Base-by-base conservation (phyloP, 2,329 filamentous ascomycete species). In the Xylariaceae sp. region DNA sequence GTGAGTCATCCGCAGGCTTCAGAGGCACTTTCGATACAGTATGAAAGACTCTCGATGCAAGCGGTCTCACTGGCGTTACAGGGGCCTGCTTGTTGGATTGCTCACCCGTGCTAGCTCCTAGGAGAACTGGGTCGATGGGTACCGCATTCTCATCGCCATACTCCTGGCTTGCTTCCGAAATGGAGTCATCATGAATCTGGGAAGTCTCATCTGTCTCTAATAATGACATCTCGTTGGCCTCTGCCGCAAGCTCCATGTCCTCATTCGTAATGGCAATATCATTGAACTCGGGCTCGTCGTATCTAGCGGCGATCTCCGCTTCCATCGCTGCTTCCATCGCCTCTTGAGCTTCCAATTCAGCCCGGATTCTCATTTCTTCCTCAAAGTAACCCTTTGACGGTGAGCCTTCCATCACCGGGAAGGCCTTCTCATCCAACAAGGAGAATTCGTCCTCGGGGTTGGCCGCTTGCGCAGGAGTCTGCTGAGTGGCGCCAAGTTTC, bases 11-110 rank as follows among this genome's bases (percentile, higher is more conserved):
- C 20, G 82, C 82, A 3, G 81, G 72, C 64, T 88, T 88, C 33
- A 91, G 67, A 2, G 86, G 86, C 4, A 91, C 80, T 66, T 90
- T 91, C 21, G 84, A 86, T 0, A 87, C 82, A 0, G 87, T 91
- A 63, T 86, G 80, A 51, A 85, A 79, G n/a, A 75, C 71, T 44
- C 73, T 72, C n/a, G 64, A 67, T n/a, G 72, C 57, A 0, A 68
- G 65, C 8, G 57, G 47, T 14, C 79, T 75, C 40, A 74, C 67
- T 0, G 83, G 83, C 1, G 83, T 86, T 6, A 72, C 67, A 2
- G 78, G 79, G 2, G 64, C 61, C 2, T 68, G 63, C 21, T 29
- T 40, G 38, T 55, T 45, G 14, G 54, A 37, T 32, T 36, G 45
- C 5, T 14, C 48, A 5, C 50, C 40, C 19, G 48, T 53, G 20